These are phyloP conservation scores for Penicillium sp. DNA, from an alignment of 2,329 filamentous ascomycete genomes.

Conservation along the genomic window DNA sequence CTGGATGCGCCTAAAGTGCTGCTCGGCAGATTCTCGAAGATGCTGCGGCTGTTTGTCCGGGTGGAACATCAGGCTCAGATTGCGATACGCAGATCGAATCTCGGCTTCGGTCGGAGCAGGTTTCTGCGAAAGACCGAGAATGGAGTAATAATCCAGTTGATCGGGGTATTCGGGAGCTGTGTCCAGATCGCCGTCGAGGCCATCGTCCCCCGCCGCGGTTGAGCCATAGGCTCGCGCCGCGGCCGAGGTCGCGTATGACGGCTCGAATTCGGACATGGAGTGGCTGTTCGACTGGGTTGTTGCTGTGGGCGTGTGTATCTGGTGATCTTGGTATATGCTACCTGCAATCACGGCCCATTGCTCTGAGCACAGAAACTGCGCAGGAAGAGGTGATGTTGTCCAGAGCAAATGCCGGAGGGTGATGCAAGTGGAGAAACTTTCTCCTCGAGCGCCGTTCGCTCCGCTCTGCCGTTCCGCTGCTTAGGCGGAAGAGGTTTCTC, in stretches of 20 bases:
- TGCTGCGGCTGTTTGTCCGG: constrained; percentile 42
- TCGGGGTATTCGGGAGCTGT: constrained; percentile 26
- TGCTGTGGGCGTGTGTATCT: too few relatives aligned
- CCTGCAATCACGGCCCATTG: constrained; percentile 3
- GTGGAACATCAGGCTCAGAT: constrained; percentile 40
- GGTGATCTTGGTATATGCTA: background rate
- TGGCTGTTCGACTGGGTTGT: background rate
- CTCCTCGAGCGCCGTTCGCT: constrained; percentile 17
- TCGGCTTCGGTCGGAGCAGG: constrained; percentile 38
- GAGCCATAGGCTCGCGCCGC: constrained; percentile 12
- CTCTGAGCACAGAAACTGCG: constrained; percentile 3
- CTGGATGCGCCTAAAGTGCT: constrained; percentile 35
- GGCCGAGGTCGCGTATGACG: background rate
- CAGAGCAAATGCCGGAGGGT: constrained; percentile 2
- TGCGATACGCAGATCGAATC: constrained; percentile 41
- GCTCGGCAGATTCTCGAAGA: constrained; percentile 31
- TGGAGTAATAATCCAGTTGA: constrained; percentile 37
- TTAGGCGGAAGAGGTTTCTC: constrained; percentile 3
- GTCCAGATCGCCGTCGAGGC: constrained; percentile 24
- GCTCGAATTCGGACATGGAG: constrained; percentile 12
- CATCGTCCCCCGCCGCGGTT: constrained; percentile 17
- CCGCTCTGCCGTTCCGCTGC: constrained; percentile 5
- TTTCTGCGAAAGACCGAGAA: constrained; percentile 35
- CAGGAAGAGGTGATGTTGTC: constrained; percentile 4
- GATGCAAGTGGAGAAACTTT: constrained; percentile 17